Conservation (phyloP, 2,329 filamentous ascomycete genomes). For the Aureobasidium sp. region DNA sequence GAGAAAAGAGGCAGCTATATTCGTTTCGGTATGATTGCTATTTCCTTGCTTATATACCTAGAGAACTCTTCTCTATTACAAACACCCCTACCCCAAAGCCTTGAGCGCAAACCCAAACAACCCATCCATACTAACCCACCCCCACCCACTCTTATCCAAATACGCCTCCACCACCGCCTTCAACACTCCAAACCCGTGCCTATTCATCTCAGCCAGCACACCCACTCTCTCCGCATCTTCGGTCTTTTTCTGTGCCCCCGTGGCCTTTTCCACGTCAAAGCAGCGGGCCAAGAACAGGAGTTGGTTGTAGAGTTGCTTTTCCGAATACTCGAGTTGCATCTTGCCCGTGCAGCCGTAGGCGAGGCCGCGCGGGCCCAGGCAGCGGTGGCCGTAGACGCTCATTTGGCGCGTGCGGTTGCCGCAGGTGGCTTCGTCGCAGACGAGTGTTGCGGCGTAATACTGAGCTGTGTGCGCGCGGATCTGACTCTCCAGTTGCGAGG, state of each 20-base stretch:
- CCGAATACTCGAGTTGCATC: slow-evolving; percentile 80
- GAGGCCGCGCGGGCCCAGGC: slow-evolving; percentile 76
- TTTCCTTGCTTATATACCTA: too few relatives aligned
- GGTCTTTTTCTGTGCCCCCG: slow-evolving; percentile 36
- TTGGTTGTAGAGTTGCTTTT: slow-evolving; percentile 92
- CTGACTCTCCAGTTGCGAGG: slow-evolving; percentile 79
- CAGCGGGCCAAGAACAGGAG: slow-evolving; percentile 75
- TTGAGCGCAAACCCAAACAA: slow-evolving; percentile 37
- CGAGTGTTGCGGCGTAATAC: slow-evolving; percentile 89
- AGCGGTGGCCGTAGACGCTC: slow-evolving; percentile 83
- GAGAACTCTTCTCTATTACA: too few relatives aligned
- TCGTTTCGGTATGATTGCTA: too few relatives aligned
- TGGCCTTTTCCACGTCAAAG: slow-evolving; percentile 74
- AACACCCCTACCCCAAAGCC: too few relatives aligned
- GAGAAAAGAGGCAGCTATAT: too few relatives aligned
- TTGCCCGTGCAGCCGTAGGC: slow-evolving; percentile 75
- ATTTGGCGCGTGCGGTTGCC: slow-evolving; percentile 82
- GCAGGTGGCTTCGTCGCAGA: slow-evolving; percentile 84
- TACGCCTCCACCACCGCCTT: slow-evolving; percentile 61
- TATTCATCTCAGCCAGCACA: slow-evolving; percentile 74
- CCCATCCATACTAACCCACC: slow-evolving; percentile 40
- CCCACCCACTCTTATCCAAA: slow-evolving; percentile 30
- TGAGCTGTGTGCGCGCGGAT: slow-evolving; percentile 67
- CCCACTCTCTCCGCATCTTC: slow-evolving; percentile 52
- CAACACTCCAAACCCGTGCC: slow-evolving; percentile 65